Conservation (phyloP, 257 asterid species). For the Solanum clarkiae region DNA sequence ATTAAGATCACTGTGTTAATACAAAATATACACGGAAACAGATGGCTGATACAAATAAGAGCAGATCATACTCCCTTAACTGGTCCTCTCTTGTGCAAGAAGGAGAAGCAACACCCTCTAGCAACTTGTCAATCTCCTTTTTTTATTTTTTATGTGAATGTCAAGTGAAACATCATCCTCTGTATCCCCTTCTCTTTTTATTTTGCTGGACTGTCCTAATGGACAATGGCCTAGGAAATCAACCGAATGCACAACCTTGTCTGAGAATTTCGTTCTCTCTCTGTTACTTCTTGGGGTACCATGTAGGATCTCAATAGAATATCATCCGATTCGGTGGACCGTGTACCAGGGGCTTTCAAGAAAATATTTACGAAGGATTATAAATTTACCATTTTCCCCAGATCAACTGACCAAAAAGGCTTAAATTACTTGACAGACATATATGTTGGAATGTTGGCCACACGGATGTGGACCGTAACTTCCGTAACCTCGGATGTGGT, state of each 20-base stretch:
- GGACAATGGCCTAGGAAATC: background rate
- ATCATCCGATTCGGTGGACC: background rate
- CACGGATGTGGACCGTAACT: no score
- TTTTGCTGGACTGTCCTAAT: background rate
- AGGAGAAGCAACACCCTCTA: background rate
- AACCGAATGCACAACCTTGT: background rate
- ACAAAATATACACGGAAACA: background rate
- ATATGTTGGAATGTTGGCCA: no score
- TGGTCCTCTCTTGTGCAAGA: background rate
- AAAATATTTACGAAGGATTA: background rate
- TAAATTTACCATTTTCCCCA: no score
- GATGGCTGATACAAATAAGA: background rate
- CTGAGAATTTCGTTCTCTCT: background rate
- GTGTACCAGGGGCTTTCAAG: background rate
- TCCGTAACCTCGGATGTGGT: no score
- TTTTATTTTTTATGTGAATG: background rate
- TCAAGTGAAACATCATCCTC: background rate
- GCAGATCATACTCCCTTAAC: background rate
- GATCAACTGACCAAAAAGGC: no score
- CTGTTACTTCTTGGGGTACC: background rate
- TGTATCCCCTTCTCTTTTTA: background rate
- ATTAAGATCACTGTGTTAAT: background rate
- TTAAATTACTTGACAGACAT: no score
- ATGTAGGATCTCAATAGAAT: background rate
- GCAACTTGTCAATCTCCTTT: background rate